Evolutionary conservation across 768 basidiomycete species (phyloP).

Genomic region (Lactifluus piperatus): DNA sequence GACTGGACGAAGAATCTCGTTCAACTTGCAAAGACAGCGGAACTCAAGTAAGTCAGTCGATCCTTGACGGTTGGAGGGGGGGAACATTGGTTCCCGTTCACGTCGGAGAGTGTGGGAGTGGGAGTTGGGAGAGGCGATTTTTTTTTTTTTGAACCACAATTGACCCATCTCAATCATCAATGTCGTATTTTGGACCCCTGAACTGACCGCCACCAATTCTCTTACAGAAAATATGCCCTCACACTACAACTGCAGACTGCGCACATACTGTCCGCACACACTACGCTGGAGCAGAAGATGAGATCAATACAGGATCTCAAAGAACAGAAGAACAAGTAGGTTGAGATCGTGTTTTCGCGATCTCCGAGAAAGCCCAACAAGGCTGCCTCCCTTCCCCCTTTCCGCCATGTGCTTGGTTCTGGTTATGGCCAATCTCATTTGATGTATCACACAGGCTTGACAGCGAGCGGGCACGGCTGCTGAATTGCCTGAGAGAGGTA

Average conservation of each 20-base stretch:
- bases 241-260: slow-evolving; percentile 82
- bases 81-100: too few relatives aligned
- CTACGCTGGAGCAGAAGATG: slow-evolving; percentile 66
- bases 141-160: too few relatives aligned
- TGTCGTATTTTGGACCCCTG: not conserved
- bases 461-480: slow-evolving; percentile 60
- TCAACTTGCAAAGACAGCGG: slow-evolving; percentile 79
- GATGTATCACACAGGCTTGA: slow-evolving; percentile 44
- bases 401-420: not conserved
- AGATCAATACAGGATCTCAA: slow-evolving; percentile 73
- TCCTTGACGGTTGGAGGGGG: too few relatives aligned
- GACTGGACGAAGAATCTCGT: slow-evolving; percentile 86
- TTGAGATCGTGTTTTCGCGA: slow-evolving; percentile 14
- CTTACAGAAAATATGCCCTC: slow-evolving; percentile 66
- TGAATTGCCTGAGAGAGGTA: slow-evolving; percentile 65
- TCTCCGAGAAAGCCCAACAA: not conserved
- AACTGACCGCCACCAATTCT: not conserved
- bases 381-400: not conserved
- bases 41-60: slow-evolving; percentile 60
- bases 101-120: not conserved
- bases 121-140: too few relatives aligned
- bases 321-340: slow-evolving; percentile 80
- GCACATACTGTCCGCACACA: slow-evolving; percentile 78
- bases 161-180: not conserved
- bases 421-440: not conserved